Conservation (phyloP, 2,329 filamentous ascomycete species). For the Endoconidiophora laricicola region DNA sequence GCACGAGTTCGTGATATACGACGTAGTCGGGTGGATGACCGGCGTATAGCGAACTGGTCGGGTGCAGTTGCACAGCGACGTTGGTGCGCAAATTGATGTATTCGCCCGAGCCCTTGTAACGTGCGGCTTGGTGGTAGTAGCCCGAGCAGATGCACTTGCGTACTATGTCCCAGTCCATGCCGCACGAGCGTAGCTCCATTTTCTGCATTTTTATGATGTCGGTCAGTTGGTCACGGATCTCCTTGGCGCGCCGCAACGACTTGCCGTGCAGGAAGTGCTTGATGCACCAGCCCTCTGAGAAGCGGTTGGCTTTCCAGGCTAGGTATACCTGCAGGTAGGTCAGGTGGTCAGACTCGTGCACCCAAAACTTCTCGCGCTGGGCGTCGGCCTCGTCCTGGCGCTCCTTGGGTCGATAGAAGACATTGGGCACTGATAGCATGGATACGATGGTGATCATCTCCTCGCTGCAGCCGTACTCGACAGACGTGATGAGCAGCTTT, state of each 20-base stretch:
- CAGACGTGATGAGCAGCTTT: conserved; percentile 83
- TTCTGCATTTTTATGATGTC: conserved; percentile 90
- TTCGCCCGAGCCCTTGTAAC: conserved; percentile 89
- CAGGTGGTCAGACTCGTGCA: conserved; percentile 90
- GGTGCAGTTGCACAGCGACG: conserved; percentile 85
- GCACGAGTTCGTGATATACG: conserved; percentile 92
- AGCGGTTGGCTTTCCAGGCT: conserved; percentile 85
- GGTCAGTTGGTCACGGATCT: conserved; percentile 81
- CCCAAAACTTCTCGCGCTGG: conserved; percentile 94
- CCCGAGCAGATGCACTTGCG: conserved; percentile 93
- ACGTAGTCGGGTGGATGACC: conserved; percentile 95
- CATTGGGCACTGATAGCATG: conserved; percentile 91
- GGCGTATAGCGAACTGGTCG: conserved; percentile 83
- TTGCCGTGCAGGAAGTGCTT: conserved; percentile 94
- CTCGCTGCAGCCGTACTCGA: conserved; percentile 82
- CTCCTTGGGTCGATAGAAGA: conserved; percentile 95
- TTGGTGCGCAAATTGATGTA: conserved; percentile 93
- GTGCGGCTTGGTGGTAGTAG: conserved; percentile 95
- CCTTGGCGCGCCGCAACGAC: conserved; percentile 74
- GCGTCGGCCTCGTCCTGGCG: conserved; percentile 91
- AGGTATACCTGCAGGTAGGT: conserved; percentile 91
- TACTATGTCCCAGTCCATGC: conserved; percentile 92
- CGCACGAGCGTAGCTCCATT: conserved; percentile 73
- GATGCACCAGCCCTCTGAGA: conserved; percentile 79
- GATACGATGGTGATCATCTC: conserved; percentile 98